Base-by-base conservation (phyloP, 495 filamentous ascomycete species). In the Xylaria nigripes region DNA sequence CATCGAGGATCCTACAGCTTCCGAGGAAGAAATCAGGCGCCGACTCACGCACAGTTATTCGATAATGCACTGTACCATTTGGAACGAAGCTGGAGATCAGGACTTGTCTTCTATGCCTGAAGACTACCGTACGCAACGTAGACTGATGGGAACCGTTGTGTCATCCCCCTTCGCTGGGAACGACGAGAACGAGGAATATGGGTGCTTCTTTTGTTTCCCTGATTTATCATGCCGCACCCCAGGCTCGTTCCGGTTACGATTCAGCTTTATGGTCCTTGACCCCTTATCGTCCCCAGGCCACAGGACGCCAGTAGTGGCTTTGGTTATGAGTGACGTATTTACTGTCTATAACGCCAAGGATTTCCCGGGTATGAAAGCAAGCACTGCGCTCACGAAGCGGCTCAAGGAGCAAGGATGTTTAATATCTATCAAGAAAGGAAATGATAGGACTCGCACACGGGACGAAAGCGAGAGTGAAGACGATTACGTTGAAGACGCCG, bases 261-360 rank as follows among this genome's bases (percentile, higher is more conserved):
- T 96, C 63, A 82, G 84, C n/a, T 78, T 98, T 25, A 89, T 96
- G 74, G 82, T 90, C 29, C 72, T 92, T 12, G 81, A 87, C 52
- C 82, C 82, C 9, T 64, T 59, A 6, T 61, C 62, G 34, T 68
- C 70, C 52, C 55, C 61, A 12, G 86, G 85, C 0, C 75, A 78
- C 42, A 76, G 72, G 36, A 79, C 78, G 29, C 79, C 83, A 10
- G 81, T 88, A 22, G 72, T 86, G 6, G 82, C 84, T 0, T 76
- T 81, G 27, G 78, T 78, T 15, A 83, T 87, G 79, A 91, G 86
- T 55, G 83, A 89, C 40, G 72, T 82, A 8, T 96, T 97, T 65
- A 83, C 84, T 21, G 93, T 96, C 19, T 96, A 85, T 67, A 89
- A 89, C 18, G 90, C 92, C n/a, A 96, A 96, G 66, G 92, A 96